Percentiles rank a stretch among this genome's conserved stretches.
phyloP scores from a whole-genome alignment of 768 basidiomycete species.

The Termitomyces sp. region DNA sequence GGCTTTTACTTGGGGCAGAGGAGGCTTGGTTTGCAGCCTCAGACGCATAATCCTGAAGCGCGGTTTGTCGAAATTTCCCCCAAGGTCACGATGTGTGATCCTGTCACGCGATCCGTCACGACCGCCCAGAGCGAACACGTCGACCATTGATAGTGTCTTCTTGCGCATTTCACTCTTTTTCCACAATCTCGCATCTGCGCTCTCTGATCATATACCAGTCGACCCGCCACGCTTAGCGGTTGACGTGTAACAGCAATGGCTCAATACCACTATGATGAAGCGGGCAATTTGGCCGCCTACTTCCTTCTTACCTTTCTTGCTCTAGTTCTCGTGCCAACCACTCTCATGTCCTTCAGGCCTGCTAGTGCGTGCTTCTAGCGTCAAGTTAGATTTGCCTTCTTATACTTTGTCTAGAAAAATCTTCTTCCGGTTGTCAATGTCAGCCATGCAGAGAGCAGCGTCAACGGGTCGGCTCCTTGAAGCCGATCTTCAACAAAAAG shows the following conservation, averaged over 20 bases:
- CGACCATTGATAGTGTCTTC: conserved; percentile 5
- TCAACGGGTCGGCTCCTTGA: conserved; percentile 41
- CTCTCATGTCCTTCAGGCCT: conserved; percentile 44
- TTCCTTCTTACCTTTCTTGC: conserved; percentile 89
- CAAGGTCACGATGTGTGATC: conserved; percentile 8
- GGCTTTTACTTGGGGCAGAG: conserved; percentile 42
- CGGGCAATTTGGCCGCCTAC: conserved; percentile 82
- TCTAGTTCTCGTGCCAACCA: conserved; percentile 75
- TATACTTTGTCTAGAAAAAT: conserved; percentile 22
- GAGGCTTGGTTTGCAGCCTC: conserved; percentile 39
- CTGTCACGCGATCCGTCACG: conserved; percentile 14
- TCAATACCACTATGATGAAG: conserved; percentile 82
- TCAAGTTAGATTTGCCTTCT: background rate
- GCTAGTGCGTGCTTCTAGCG: conserved; percentile 33
- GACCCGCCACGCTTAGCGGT: background rate
- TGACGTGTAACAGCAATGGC: conserved; percentile 37
- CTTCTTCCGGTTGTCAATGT: conserved; percentile 54
- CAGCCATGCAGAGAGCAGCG: conserved; percentile 53
- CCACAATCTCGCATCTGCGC: background rate
- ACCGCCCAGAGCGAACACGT: conserved; percentile 18
- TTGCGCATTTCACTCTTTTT: background rate
- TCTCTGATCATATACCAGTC: background rate
- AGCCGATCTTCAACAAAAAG: conserved; percentile 45
- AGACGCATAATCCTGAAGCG: conserved; percentile 34
- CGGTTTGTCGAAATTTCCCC: background rate